These are phyloP conservation scores for Mortierella sp. DNA, from an alignment of 371 early-diverging fungal species.

Conservation along the genomic window DNA sequence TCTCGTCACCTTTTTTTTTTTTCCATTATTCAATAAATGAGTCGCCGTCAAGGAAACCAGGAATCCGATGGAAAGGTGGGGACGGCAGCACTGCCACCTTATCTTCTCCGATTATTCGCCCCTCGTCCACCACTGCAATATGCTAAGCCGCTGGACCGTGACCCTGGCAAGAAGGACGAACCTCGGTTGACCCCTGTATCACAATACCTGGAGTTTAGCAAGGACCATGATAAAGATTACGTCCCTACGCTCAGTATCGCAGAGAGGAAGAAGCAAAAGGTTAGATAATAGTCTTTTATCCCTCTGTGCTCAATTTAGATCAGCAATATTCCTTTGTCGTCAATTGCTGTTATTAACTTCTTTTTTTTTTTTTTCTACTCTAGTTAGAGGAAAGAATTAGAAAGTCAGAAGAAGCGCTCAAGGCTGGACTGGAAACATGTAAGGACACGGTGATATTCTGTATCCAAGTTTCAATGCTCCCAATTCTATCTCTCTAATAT, in stretches of 20 bases:
- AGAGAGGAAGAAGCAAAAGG: constrained; percentile 79
- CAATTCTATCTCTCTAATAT: not conserved
- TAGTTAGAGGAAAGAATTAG: constrained; percentile 68
- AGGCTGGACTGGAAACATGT: constrained; percentile 69
- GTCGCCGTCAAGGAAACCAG: constrained; percentile 41
- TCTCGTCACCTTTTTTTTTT: not conserved
- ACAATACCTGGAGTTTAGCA: constrained; percentile 69
- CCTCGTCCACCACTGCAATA: constrained; percentile 90
- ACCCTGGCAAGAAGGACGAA: constrained; percentile 73
- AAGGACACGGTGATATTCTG: constrained; percentile 20
- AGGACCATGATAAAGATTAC: constrained; percentile 79
- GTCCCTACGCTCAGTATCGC: constrained; percentile 80
- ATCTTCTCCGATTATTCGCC: constrained; percentile 90
- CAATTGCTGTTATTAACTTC: not conserved
- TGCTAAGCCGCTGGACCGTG: constrained; percentile 81
- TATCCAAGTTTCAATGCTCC: not conserved
- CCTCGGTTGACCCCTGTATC: constrained; percentile 77
- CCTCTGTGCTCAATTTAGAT: not conserved
- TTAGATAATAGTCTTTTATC: constrained; percentile 26
- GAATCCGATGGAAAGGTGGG: constrained; percentile 45
- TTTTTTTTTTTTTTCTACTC: not conserved
- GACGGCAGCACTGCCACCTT: constrained; percentile 74
- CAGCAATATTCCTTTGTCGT: not conserved
- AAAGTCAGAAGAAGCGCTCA: constrained; percentile 70
- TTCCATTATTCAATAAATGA: constrained; percentile 33